These are phyloP conservation scores for Sugiyamaella qingdaonensis DNA, from an alignment of 805 yeast genomes.

Conservation along the genomic window DNA sequence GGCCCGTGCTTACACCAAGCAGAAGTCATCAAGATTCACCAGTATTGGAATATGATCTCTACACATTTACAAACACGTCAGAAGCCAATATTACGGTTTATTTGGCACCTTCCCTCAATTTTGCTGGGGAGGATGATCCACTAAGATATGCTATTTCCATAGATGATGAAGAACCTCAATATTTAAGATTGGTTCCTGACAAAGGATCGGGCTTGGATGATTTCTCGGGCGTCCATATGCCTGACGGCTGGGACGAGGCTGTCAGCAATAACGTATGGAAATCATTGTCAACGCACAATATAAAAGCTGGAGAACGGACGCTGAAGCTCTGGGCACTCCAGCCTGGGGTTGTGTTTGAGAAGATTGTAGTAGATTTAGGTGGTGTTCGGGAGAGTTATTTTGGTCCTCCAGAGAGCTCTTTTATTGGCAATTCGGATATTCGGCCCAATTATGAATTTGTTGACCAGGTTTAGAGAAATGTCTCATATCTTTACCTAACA, in stretches of 20 bases:
- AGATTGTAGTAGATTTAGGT: constrained; percentile 17
- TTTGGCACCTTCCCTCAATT: constrained; percentile 26
- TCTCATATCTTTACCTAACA: too few relatives aligned
- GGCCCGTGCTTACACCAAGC: constrained; percentile 8
- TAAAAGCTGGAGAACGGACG: constrained; percentile 9
- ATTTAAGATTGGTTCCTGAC: constrained; percentile 25
- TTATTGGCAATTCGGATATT: background rate
- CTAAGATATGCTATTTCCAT: constrained; percentile 26
- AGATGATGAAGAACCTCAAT: constrained; percentile 27
- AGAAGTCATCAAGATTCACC: constrained; percentile 7
- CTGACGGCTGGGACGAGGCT: constrained; percentile 16
- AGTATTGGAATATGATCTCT: constrained; percentile 8
- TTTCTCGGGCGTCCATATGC: constrained; percentile 5
- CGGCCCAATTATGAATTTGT: background rate
- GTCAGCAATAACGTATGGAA: constrained; percentile 14
- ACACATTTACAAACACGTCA: constrained; percentile 9
- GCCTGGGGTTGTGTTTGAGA: constrained; percentile 16
- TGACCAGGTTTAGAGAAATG: background rate
- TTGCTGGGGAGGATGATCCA: constrained; percentile 21
- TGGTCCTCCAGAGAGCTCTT: constrained; percentile 13
- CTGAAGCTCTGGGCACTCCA: constrained; percentile 16
- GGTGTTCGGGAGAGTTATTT: constrained; percentile 16
- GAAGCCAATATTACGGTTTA: constrained; percentile 18
- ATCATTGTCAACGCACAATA: background rate
- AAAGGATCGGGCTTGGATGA: background rate